These are phyloP conservation scores for Cydonia oblonga DNA, from an alignment of 331 rosid genomes.

Conservation along the genomic window DNA sequence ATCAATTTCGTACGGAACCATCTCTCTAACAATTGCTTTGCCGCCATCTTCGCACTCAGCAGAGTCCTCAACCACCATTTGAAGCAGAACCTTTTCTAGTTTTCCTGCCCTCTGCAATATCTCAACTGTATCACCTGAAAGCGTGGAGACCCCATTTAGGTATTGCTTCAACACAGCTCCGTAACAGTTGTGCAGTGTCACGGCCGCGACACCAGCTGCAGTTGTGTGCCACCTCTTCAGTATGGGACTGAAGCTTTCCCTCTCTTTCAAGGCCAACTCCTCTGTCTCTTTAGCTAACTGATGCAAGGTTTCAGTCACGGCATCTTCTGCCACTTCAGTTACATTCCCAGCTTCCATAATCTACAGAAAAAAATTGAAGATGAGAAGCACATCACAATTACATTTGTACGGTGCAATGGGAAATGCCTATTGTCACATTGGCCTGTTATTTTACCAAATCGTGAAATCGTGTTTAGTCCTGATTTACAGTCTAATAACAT, in stretches of 20 bases:
- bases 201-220: conserved; percentile 62
- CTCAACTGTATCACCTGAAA: conserved; percentile 45
- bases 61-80: conserved; percentile 77
- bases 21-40: conserved; percentile 48
- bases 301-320: conserved; percentile 32
- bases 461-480: background rate
- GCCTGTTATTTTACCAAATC: background rate
- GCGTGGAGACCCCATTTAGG: conserved; percentile 39
- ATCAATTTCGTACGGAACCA: conserved; percentile 86
- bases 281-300: conserved; percentile 80
- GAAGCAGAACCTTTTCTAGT: conserved; percentile 67
- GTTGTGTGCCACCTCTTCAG: conserved; percentile 58
- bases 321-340: conserved; percentile 40
- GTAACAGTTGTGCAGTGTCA: conserved; percentile 72
- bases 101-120: conserved; percentile 66
- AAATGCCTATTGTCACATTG: background rate
- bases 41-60: conserved; percentile 67
- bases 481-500: background rate
- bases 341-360: conserved; percentile 33
- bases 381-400: background rate
- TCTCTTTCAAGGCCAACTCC: conserved; percentile 61
- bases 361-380: conserved; percentile 16
- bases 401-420: background rate
- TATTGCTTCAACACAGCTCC: conserved; percentile 70
- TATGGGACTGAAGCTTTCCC: conserved; percentile 59